Conservation (phyloP, 2,329 filamentous ascomycete species). For the Aureobasidium pullulans region DNA sequence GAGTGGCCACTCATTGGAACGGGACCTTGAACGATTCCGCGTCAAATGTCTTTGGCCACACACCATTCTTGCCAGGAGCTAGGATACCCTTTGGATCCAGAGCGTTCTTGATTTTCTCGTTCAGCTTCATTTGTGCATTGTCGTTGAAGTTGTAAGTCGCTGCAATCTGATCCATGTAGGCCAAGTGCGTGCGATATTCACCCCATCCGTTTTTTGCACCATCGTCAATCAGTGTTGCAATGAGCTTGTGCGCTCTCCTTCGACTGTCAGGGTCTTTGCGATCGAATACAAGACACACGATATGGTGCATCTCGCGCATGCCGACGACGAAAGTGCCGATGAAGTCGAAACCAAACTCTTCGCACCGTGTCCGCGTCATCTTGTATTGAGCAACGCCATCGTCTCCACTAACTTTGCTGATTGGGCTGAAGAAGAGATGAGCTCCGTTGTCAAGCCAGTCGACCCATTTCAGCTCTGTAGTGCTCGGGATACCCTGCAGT, state of each 20-base stretch:
- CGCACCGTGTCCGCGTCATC: constrained; percentile 27
- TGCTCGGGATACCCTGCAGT: constrained; percentile 26
- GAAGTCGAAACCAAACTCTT: constrained; percentile 44
- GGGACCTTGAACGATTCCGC: no score
- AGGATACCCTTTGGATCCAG: constrained; percentile 43
- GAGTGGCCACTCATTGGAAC: no score
- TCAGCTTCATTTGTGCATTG: constrained; percentile 35
- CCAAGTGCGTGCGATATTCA: constrained; percentile 42
- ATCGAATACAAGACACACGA: constrained; percentile 49
- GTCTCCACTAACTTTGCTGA: constrained; percentile 41
- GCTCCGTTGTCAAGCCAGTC: constrained; percentile 48
- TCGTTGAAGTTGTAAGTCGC: constrained; percentile 38
- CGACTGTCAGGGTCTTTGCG: constrained; percentile 34
- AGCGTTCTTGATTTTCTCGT: constrained; percentile 40
- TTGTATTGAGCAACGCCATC: constrained; percentile 41
- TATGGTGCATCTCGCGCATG: constrained; percentile 50
- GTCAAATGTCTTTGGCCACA: constrained; percentile 30
- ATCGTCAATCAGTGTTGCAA: constrained; percentile 34
- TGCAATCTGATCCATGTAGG: constrained; percentile 40
- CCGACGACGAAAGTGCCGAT: constrained; percentile 46
- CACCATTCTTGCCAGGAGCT: constrained; percentile 40
- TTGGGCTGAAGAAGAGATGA: constrained; percentile 48
- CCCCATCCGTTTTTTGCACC: constrained; percentile 37
- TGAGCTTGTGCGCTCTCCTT: constrained; percentile 31
- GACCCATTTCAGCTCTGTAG: constrained; percentile 36